Evolutionary conservation across 139 green algal genomes (phyloP), one percentile per base, ranked within the genome.

Genomic region (Chlamydomonas schloesseri): DNA sequence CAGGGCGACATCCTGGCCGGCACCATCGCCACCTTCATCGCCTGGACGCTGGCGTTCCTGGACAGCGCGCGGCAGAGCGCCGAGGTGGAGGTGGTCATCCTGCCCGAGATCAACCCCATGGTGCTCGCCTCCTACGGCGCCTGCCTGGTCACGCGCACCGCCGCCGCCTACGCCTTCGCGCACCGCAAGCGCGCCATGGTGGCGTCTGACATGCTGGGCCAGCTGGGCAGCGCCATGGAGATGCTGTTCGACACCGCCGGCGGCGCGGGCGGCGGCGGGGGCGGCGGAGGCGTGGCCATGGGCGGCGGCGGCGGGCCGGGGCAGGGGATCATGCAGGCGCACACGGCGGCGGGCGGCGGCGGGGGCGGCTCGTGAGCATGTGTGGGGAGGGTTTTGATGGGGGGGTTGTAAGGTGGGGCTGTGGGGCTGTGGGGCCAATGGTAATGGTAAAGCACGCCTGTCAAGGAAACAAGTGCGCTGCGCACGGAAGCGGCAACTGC

Each of bases 1-100:
- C 93, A 96, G 68, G 94, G 94, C 17, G 94, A 97, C 71, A 88
- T 97, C 46, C 71, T 95, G 36, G 78, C 91, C 0, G 88, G 88
- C 70, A 82, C 73, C 47, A 81, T 92, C 47, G 84, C 84, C 36
- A 88, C 83, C 68, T 89, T 92, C 62, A 81, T 92, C n/a, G 69
- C 88, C 31, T 92, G 88, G 88, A 87, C 83, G 26, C 77, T 81
- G 34, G 26, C 73, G 0, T 92, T 92, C 67, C 60, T 89, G 21
- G 82, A 86, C 24, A 53, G 34, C 23, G 88, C 80, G 53, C 36
- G 70, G 18, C 72, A 67, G 60, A 46, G 29, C 18, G 34, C 37
- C 24, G 84, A 84, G 65, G 65, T 77, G 46, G 60, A 81, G 60
- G 73, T 76, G 50, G 67, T 84, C 34, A 81, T 83, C 24, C 78